Evolutionary conservation across 306 rosid species (phyloP).

Genomic region (Citrullus colocynthis): DNA sequence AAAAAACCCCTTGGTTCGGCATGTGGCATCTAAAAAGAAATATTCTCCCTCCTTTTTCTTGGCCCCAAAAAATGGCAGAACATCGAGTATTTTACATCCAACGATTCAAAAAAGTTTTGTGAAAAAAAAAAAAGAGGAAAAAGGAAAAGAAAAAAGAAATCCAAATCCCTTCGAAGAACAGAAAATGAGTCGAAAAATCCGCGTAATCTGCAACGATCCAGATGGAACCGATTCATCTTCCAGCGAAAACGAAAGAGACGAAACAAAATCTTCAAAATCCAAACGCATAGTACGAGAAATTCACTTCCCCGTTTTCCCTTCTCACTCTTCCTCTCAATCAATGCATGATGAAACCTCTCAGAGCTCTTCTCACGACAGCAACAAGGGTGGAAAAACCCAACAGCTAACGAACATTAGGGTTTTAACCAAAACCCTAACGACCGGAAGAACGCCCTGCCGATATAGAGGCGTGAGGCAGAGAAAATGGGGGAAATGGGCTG

Average conservation of each 20-base stretch:
- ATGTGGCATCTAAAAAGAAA: not conserved
- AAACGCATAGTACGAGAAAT: conserved; percentile 31
- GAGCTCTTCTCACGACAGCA: conserved; percentile 25
- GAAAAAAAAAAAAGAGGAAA: not conserved
- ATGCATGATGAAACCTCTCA: conserved; percentile 2
- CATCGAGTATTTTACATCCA: not conserved
- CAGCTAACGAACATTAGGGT: conserved; percentile 14
- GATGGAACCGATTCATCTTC: conserved; percentile 74
- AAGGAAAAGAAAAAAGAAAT: not conserved
- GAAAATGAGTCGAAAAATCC: conserved; percentile 29
- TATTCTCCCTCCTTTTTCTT: not conserved
- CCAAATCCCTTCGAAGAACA: not conserved
- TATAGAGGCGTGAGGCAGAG: conserved; percentile 71
- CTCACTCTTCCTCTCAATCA: not conserved
- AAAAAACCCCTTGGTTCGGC: not conserved
- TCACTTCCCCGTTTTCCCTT: conserved; percentile 16
- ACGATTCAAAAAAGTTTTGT: not conserved
- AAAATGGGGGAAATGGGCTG: conserved; percentile 91
- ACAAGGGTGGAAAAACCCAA: conserved; percentile 16
- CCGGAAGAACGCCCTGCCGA: conserved; percentile 13
- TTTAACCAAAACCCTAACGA: conserved; percentile 8
- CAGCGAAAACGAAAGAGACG: conserved; percentile 46
- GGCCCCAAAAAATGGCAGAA: not conserved
- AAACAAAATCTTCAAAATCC: not conserved
- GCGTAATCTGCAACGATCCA: conserved; percentile 49